A percentile compares a stretch with the other conserved stretches of the same genome.
Evolutionary conservation across 164 flowering plant species (phyloP).

Genomic region (Umbilicus rupestris): DNA sequence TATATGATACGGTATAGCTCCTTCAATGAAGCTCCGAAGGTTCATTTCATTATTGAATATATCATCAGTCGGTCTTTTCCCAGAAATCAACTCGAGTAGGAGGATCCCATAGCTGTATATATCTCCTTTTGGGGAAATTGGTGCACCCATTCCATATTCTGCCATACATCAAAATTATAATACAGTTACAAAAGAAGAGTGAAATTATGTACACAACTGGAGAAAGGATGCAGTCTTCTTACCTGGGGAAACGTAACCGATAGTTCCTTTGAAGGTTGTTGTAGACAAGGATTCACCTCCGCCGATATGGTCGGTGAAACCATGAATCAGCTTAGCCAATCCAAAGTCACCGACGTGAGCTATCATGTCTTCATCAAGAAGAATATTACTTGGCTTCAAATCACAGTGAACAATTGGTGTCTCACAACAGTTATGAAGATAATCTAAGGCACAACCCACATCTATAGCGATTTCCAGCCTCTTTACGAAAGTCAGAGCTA

Average conservation of each 20-base stretch:
- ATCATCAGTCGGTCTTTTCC: not conserved
- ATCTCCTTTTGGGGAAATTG: not conserved
- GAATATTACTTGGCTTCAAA: no score
- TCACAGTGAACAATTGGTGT: no score
- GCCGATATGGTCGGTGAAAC: not conserved
- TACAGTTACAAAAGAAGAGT: not conserved
- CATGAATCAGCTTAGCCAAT: not conserved
- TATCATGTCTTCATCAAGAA: no score
- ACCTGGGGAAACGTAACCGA: conserved; percentile 10
- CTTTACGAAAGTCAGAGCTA: not conserved
- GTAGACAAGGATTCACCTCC: not conserved
- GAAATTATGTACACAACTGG: no score
- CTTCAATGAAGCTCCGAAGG: not conserved
- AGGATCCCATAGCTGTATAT: conserved; percentile 7
- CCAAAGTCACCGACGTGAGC: no score
- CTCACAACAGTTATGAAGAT: no score
- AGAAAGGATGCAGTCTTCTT: no score
- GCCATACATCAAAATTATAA: not conserved
- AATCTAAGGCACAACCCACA: no score
- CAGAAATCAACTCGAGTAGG: conserved; percentile 1
- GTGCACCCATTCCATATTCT: conserved; percentile 6
- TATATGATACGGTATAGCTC: not conserved
- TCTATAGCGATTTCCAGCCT: not conserved
- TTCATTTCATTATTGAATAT: not conserved
- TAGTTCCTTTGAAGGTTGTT: not conserved